phyloP scores from a whole-genome alignment of 164 flowering plant genomes.

The Stephania cephalantha region DNA sequence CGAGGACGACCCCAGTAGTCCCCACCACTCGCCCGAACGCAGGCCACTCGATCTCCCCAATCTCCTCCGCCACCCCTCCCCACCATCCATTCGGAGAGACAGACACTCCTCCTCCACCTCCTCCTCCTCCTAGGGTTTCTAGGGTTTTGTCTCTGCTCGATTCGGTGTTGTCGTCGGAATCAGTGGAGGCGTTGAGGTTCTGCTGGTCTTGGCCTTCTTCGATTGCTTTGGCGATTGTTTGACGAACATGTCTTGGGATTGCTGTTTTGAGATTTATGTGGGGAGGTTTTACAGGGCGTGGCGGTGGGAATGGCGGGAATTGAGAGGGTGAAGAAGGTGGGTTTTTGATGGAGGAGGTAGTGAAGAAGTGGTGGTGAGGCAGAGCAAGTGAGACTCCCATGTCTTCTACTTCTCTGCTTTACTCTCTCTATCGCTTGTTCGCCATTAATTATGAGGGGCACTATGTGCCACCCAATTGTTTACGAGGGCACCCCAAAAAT shows the following conservation, averaged over 20 bases:
- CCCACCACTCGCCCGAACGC: slow-evolving; percentile 60
- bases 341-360: background rate
- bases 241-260: no score
- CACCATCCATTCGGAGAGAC: slow-evolving; percentile 11
- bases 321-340: background rate
- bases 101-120: slow-evolving; percentile 9
- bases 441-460: no score
- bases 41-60: slow-evolving; percentile 78
- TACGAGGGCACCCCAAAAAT: no score
- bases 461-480: no score
- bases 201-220: background rate
- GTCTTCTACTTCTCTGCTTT: no score
- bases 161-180: background rate
- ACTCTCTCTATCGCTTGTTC: no score
- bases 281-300: no score
- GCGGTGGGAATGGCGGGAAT: background rate
- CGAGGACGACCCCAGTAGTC: slow-evolving; percentile 65
- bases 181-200: background rate
- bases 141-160: slow-evolving; percentile 27
- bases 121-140: slow-evolving; percentile 31
- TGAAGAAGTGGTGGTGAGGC: no score
- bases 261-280: no score
- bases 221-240: background rate
- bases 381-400: no score
- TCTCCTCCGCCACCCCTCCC: slow-evolving; percentile 67